These are phyloP conservation scores for Mollisia scopiformis DNA, from an alignment of 2,329 filamentous ascomycete genomes.

Conservation along the genomic window DNA sequence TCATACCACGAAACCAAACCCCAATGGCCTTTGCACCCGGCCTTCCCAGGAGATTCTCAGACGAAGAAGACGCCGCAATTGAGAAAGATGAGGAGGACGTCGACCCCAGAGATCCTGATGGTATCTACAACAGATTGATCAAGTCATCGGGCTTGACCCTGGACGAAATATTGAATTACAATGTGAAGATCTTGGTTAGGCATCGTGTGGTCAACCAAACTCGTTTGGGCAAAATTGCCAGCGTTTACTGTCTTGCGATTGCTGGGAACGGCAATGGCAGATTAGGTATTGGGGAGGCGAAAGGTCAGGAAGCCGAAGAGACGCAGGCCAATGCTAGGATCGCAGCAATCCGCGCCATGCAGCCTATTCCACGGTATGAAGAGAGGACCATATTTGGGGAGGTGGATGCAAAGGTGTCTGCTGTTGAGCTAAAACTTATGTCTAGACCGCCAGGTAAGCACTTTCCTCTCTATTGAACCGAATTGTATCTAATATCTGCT, in stretches of 20 bases:
- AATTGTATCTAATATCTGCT: constrained; percentile 8
- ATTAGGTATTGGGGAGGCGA: constrained; percentile 87
- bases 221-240: constrained; percentile 89
- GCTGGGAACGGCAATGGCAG: constrained; percentile 87
- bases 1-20: constrained; percentile 20
- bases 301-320: constrained; percentile 73
- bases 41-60: constrained; percentile 27
- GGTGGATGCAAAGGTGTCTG: constrained; percentile 81
- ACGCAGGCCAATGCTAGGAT: constrained; percentile 74
- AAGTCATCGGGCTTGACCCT: constrained; percentile 57
- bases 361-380: constrained; percentile 90
- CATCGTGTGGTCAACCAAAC: constrained; percentile 90
- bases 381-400: constrained; percentile 88
- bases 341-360: constrained; percentile 88
- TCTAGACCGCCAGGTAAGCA: constrained; percentile 82
- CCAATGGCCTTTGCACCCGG: constrained; percentile 27
- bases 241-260: constrained; percentile 74
- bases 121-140: constrained; percentile 40
- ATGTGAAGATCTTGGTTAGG: constrained; percentile 72
- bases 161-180: constrained; percentile 55
- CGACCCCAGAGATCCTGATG: constrained; percentile 37
- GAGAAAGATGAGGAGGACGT: constrained; percentile 23
- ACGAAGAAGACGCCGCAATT: constrained; percentile 16
- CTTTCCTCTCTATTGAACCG: not conserved
- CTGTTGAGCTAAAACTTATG: constrained; percentile 81